Evolutionary conservation across 345 rosid genomes (phyloP).

Genomic region (Mercurialis annua): DNA sequence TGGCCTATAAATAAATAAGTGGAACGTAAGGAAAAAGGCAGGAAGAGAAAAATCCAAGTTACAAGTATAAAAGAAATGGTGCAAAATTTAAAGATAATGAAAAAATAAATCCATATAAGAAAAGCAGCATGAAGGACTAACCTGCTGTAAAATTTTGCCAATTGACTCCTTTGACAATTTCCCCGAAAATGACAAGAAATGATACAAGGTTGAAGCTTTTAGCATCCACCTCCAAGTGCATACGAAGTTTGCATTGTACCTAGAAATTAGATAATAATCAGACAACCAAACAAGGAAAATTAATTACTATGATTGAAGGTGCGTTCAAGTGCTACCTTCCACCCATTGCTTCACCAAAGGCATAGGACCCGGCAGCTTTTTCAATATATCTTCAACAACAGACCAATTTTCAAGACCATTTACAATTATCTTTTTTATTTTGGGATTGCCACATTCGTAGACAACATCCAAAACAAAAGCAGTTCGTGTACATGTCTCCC

Average conservation of each 20-base stretch:
- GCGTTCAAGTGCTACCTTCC: slow-evolving; percentile 72
- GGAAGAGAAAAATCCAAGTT: neutral
- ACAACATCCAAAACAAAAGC: slow-evolving; percentile 76
- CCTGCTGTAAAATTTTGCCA: too few relatives aligned
- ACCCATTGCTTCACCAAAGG: slow-evolving; percentile 84
- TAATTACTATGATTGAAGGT: slow-evolving; percentile 4
- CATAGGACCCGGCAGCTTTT: slow-evolving; percentile 51
- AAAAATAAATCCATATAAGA: slow-evolving; percentile 9
- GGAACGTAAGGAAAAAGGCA: slow-evolving; percentile 6
- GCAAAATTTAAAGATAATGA: neutral
- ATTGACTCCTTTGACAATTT: slow-evolving; percentile 37
- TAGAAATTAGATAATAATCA: slow-evolving; percentile 39
- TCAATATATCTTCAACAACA: slow-evolving; percentile 47
- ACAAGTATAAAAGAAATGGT: neutral
- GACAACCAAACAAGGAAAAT: slow-evolving; percentile 23
- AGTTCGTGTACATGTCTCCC: slow-evolving; percentile 53
- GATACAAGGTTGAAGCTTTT: slow-evolving; percentile 43
- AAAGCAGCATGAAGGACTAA: slow-evolving; percentile 23
- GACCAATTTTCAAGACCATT: slow-evolving; percentile 66
- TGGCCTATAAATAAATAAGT: too few relatives aligned
- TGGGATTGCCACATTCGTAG: slow-evolving; percentile 45
- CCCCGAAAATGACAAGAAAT: slow-evolving; percentile 46
- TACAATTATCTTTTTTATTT: slow-evolving; percentile 38
- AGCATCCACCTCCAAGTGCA: too few relatives aligned
- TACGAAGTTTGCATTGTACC: slow-evolving; percentile 51